phyloP scores from a whole-genome alignment of 257 asterid genomes.

The Oldenlandia corymbosa region DNA sequence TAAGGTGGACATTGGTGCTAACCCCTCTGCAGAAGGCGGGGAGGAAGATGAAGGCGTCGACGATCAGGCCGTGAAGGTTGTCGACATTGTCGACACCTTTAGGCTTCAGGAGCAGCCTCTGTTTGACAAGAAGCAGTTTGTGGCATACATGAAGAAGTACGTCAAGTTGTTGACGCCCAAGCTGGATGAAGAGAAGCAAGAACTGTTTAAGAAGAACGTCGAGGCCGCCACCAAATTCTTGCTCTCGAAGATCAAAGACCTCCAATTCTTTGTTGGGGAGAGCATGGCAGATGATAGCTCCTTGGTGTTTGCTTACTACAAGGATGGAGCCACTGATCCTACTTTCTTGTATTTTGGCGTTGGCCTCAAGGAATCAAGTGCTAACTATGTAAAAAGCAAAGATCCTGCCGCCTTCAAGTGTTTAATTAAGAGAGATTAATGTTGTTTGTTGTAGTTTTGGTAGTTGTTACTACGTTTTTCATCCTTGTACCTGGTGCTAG shows the following conservation, averaged over 20 bases:
- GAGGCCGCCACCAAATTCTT: constrained; percentile 77
- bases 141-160: constrained; percentile 56
- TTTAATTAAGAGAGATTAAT: neutral
- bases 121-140: constrained; percentile 71
- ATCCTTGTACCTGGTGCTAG: neutral
- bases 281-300: constrained; percentile 70
- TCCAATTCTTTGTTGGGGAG: constrained; percentile 94
- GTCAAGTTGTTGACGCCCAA: constrained; percentile 58
- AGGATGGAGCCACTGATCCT: constrained; percentile 76
- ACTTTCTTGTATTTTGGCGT: constrained; percentile 74
- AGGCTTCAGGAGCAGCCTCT: constrained; percentile 98
- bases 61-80: constrained; percentile 59
- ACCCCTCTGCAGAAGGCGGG: constrained; percentile 85
- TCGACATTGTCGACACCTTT: constrained; percentile 86
- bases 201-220: constrained; percentile 56
- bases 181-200: constrained; percentile 56
- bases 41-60: constrained; percentile 79
- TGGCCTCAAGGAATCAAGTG: constrained; percentile 89
- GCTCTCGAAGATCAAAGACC: constrained; percentile 58
- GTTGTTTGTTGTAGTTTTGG: constrained; percentile 4
- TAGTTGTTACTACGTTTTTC: constrained; percentile 8
- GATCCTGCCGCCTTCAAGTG: no score
- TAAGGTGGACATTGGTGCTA: constrained; percentile 88
- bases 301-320: constrained; percentile 81
- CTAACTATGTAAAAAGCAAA: constrained; percentile 26